Evolutionary conservation across 2,329 filamentous ascomycete genomes (phyloP), one percentile per base, ranked within the genome.

Genomic region (Aspergillus thermomutatus): DNA sequence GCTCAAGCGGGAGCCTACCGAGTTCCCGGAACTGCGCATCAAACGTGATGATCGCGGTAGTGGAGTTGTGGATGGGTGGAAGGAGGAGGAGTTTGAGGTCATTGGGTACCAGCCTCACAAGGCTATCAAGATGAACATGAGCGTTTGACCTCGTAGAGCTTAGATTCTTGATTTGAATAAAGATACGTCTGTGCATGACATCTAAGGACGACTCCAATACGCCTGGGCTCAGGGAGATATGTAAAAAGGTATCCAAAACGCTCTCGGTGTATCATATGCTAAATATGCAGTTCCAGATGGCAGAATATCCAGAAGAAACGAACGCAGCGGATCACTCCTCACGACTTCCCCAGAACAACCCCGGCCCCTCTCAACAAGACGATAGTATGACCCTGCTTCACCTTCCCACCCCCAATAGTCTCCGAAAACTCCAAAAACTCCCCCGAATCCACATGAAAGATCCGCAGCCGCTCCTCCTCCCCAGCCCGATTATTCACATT

Each of bases 111-210:
- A 92, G 50, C 93, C 94, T 55, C 91, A 97, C 74, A 93, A 92
- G 79, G 83, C 83, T 4, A 96, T 99, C 77, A 84, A 90, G 47
- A 99, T 99, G 94, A 97, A 97, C 80, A 99, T 99, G 94, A 95
- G 91, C 70, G 93, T 97, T 57, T 92, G 66, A 69, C 40, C 50
- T 50, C 41, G 23, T 40, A 49, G 49, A 52, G 41, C 21, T 25
- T 46, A 37, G 43, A 46, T 26, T 11, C 21, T 23, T 23, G 23
- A 46, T 46, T 6, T 21, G 14, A 45, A 53, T 57, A 28, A 45
- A 54, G 45, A 53, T 41, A 21, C 49, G 26, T n/a, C 28, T 19
- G 21, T 19, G 53, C 51, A 41, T 53, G 40, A 52, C 56, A 8
- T 52, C n/a, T 50, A 47, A 52, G 28, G 46, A 50, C 19, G 49